Evolutionary conservation across 2,329 filamentous ascomycete species (phyloP), one percentile per base, ranked within the genome.

Genomic region (Hawksworthiomyces lignivorus): DNA sequence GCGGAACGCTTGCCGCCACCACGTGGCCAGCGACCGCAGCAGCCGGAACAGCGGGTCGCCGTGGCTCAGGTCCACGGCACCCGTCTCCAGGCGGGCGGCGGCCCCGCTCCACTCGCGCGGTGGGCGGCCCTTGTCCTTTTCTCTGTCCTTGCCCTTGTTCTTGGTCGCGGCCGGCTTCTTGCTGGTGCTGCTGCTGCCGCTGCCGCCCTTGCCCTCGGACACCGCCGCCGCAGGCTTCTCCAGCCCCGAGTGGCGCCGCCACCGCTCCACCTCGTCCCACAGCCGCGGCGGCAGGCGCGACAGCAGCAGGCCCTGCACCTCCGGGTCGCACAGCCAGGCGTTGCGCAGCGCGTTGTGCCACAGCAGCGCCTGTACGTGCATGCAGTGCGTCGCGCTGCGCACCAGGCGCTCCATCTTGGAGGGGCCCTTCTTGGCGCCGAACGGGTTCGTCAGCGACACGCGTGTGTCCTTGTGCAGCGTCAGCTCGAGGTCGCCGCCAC

Each of bases 301-400:
- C 4, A 92, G 70, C 56, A 96, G 69, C 14, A 80, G 83, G 10
- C 80, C 77, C 48, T 92, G 86, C 0, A 94, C 70, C 48, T 84
- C 76, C 4, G 72, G 60, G 53, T 97, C 85, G 51, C 86, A 86
- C 17, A 88, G 64, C 82, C 90, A 97, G 0, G 77, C 70, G 58
- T 97, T 96, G 31, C 86, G 78, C 12, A 92, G 63, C 0, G 86
- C 77, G 56, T 97, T 97, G 58, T 97, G 89, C 72, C 84, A 96
- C 46, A 98, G 73, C 14, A 98, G 67, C 39, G 80, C 77, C 57
- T 94, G 81, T 2, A 97, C 88, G 61, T 98, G 92, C 51, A 95
- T 72, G 52, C 86, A 85, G 61, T 98, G 92, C 1, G 87, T 88
- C 4, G 80, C 73, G 26, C 81, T 75, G 20, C 92, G 76, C 43